Conservation (phyloP, 1,284 basidiomycete genomes). For the Trametes hirsuta region DNA sequence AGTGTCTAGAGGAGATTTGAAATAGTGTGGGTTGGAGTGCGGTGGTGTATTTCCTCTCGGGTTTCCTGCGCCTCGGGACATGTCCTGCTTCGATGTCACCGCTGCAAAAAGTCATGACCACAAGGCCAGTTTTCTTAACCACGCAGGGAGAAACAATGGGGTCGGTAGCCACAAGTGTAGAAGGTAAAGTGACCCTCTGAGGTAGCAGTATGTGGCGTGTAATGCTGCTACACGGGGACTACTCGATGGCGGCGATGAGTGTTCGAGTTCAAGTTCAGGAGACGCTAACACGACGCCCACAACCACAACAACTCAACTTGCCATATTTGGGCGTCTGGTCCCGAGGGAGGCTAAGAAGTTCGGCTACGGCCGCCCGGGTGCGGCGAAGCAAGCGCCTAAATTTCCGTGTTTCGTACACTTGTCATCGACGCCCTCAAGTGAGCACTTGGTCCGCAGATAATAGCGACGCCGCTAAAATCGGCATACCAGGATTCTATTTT, state of each 20-base stretch:
- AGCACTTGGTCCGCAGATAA: too few relatives aligned
- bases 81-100: slow-evolving; percentile 9
- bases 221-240: neutral
- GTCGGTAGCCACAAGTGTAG: neutral
- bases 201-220: neutral
- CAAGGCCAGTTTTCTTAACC: neutral
- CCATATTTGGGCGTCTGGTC: neutral
- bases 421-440: too few relatives aligned
- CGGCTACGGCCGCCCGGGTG: neutral
- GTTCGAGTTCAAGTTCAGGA: neutral
- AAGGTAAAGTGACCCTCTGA: neutral
- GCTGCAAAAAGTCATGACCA: slow-evolving; percentile 12
- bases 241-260: neutral
- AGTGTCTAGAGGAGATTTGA: slow-evolving; percentile 45
- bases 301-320: slow-evolving; percentile 1
- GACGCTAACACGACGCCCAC: neutral
- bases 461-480: too few relatives aligned
- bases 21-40: slow-evolving; percentile 2
- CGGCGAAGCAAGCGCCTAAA: neutral
- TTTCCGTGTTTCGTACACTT: too few relatives aligned
- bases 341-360: too few relatives aligned
- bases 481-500: too few relatives aligned
- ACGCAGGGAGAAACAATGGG: neutral
- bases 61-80: slow-evolving; percentile 8
- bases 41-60: neutral